Percentiles rank a stretch among this genome's conserved stretches.
Conservation (phyloP, 345 rosid genomes). For the Citropsis articulata region DNA sequence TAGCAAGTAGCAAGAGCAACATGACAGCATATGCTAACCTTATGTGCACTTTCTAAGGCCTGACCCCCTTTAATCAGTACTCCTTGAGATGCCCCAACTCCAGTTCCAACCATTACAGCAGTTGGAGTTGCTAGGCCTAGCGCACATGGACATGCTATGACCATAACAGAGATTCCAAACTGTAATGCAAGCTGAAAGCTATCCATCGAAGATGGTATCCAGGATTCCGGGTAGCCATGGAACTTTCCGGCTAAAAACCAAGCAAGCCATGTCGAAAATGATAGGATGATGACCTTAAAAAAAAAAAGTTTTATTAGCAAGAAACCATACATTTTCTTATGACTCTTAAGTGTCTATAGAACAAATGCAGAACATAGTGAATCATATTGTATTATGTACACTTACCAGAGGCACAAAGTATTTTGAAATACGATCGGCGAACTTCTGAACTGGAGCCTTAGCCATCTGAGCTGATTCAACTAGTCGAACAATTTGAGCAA, state of each 20-base stretch:
- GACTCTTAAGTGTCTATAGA: not conserved
- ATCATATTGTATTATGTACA: not conserved
- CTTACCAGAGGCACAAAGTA: constrained; percentile 86
- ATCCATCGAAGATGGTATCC: constrained; percentile 97
- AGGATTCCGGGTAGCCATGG: constrained; percentile 74
- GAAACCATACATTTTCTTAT: not conserved
- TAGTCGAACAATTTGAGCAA: constrained; percentile 87
- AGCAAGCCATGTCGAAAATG: constrained; percentile 81
- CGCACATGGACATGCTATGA: constrained; percentile 98
- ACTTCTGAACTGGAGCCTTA: constrained; percentile 95
- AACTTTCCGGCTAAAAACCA: constrained; percentile 90
- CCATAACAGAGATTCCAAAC: constrained; percentile 98
- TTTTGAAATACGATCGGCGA: constrained; percentile 87
- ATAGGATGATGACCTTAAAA: constrained; percentile 69
- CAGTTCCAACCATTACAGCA: constrained; percentile 99
- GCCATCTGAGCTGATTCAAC: constrained; percentile 98
- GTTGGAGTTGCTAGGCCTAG: constrained; percentile 98
- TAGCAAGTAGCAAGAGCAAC: not conserved
- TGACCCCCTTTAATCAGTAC: constrained; percentile 94
- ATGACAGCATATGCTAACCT: constrained; percentile 35
- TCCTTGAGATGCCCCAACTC: constrained; percentile 97
- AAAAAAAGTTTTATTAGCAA: not conserved
- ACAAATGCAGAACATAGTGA: not conserved
- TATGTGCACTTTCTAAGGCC: constrained; percentile 84
- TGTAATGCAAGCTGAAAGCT: constrained; percentile 91